These are phyloP conservation scores for Claviceps quebecensis DNA, from an alignment of 2,329 filamentous ascomycete genomes.

Conservation along the genomic window DNA sequence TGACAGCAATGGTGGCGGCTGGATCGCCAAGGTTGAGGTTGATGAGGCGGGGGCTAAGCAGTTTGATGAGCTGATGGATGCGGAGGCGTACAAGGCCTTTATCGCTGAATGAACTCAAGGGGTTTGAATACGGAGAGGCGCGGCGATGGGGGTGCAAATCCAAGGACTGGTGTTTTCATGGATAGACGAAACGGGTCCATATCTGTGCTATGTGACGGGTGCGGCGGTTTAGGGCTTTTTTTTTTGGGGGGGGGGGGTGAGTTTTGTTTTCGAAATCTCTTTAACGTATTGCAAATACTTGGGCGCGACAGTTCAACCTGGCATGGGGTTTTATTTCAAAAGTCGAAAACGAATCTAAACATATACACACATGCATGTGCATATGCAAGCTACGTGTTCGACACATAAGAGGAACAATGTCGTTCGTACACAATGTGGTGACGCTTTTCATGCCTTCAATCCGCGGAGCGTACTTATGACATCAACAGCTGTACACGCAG, in stretches of 20 bases:
- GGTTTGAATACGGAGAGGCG: not conserved
- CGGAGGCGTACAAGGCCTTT: conserved; percentile 63
- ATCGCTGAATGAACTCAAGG: conserved; percentile 22
- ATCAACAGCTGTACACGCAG: too few species aligned
- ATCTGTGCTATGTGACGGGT: too few species aligned
- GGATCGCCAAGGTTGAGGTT: conserved; percentile 82
- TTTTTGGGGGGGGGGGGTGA: not conserved
- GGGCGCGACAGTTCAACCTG: conserved; percentile 6
- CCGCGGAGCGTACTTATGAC: too few species aligned
- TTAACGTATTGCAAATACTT: not conserved
- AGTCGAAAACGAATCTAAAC: too few species aligned
- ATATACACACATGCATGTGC: too few species aligned
- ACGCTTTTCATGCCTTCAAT: too few species aligned
- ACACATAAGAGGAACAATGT: too few species aligned
- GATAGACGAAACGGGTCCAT: too few species aligned
- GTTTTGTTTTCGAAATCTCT: not conserved
- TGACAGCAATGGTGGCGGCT: conserved; percentile 60
- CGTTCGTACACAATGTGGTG: too few species aligned
- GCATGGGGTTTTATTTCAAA: not conserved
- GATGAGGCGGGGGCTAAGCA: conserved; percentile 50
- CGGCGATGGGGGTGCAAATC: too few species aligned
- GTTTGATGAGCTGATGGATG: conserved; percentile 63
- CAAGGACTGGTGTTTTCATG: too few species aligned
- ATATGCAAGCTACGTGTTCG: too few species aligned
- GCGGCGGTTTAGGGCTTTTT: not conserved